Conservation (phyloP, 2,329 filamentous ascomycete genomes). For the Pyrenophora seminiperda region DNA sequence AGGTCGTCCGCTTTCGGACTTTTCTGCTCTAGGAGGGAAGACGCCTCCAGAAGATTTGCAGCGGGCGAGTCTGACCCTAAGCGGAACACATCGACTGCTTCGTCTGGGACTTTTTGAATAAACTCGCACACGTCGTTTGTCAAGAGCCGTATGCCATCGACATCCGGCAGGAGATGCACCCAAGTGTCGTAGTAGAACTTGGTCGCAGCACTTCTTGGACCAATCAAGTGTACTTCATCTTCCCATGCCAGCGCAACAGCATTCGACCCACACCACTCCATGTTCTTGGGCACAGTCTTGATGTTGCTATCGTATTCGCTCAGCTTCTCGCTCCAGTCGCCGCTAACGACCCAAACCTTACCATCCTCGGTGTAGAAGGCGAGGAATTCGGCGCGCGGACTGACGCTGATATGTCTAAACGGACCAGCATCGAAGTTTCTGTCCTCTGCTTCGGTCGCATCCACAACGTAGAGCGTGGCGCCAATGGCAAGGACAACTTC, state of each 20-base stretch:
- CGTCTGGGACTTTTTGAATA: conserved; percentile 86
- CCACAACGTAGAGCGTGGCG: conserved; percentile 82
- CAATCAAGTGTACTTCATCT: conserved; percentile 93
- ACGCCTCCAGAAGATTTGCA: conserved; percentile 90
- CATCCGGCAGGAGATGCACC: conserved; percentile 85
- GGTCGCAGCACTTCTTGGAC: conserved; percentile 75
- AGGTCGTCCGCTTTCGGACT: conserved; percentile 98
- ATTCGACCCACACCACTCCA: conserved; percentile 97
- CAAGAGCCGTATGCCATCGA: conserved; percentile 86
- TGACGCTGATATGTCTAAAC: conserved; percentile 87
- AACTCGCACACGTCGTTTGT: conserved; percentile 98
- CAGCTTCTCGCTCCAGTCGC: conserved; percentile 89
- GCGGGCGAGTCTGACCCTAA: conserved; percentile 86
- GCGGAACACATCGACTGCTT: conserved; percentile 86
- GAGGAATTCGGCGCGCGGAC: conserved; percentile 86
- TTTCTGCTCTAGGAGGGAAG: conserved; percentile 87
- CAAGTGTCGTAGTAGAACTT: conserved; percentile 89
- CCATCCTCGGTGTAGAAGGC: conserved; percentile 86
- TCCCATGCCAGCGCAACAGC: conserved; percentile 95
- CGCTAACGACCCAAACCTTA: conserved; percentile 87
- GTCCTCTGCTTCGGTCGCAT: conserved; percentile 89
- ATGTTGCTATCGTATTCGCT: conserved; percentile 91
- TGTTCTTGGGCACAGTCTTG: conserved; percentile 80
- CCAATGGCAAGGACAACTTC: conserved; percentile 88
- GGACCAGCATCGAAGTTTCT: conserved; percentile 88